Evolutionary conservation across 176 grass and related monocot genomes (phyloP).

Genomic region (Luzula sylvatica): DNA sequence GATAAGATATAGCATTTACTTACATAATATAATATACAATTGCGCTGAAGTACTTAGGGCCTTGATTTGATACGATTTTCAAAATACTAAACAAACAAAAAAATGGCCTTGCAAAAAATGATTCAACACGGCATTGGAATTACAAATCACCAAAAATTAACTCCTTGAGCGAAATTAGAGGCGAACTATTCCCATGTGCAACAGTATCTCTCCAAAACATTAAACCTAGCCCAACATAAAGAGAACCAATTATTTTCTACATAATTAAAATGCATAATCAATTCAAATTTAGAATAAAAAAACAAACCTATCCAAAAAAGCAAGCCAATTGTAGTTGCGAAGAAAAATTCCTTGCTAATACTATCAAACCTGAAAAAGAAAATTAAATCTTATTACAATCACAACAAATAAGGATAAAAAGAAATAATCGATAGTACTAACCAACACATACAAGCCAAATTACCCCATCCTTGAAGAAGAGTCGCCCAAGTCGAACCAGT

Average conservation of each 20-base stretch:
- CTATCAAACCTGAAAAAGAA: slow-evolving; percentile 49
- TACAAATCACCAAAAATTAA: slow-evolving; percentile 43
- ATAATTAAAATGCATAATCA: not conserved
- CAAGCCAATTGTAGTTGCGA: slow-evolving; percentile 47
- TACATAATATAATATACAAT: too few species aligned
- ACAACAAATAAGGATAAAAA: not conserved
- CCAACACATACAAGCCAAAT: slow-evolving; percentile 95
- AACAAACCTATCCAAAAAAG: slow-evolving; percentile 71
- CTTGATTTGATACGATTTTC: too few species aligned
- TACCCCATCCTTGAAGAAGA: slow-evolving; percentile 77
- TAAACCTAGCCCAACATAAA: slow-evolving; percentile 38
- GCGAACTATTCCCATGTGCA: slow-evolving; percentile 63
- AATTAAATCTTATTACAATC: slow-evolving; percentile 7
- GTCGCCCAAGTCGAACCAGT: slow-evolving; percentile 85
- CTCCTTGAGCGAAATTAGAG: slow-evolving; percentile 63
- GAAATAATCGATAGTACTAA: slow-evolving; percentile 17
- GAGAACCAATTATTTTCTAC: not conserved
- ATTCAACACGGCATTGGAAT: too few species aligned
- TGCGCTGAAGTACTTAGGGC: too few species aligned
- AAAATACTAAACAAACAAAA: too few species aligned
- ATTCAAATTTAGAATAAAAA: not conserved
- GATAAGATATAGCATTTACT: too few species aligned
- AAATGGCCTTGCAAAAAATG: too few species aligned
- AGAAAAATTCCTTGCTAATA: slow-evolving; percentile 85
- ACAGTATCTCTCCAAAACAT: slow-evolving; percentile 57